Evolutionary conservation across 2,329 filamentous ascomycete genomes (phyloP).

Genomic region (Colletotrichum caudatum): DNA sequence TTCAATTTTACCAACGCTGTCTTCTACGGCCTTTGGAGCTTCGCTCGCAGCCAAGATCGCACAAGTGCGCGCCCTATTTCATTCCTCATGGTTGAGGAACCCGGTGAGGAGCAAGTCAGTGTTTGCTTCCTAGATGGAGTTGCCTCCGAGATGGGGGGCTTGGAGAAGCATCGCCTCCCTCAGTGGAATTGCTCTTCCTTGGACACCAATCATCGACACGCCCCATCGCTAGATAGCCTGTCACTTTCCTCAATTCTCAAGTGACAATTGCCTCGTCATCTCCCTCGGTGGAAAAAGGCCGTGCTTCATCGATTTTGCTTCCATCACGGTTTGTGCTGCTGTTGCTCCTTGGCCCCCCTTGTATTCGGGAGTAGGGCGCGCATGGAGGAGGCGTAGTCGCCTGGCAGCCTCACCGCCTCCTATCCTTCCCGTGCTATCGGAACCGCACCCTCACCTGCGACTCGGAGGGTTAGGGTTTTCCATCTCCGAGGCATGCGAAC

Average conservation of each 20-base stretch:
- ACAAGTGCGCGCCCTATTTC: background rate
- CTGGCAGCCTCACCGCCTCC: background rate
- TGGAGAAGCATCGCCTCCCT: conserved; percentile 2
- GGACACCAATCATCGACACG: background rate
- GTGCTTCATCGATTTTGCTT: background rate
- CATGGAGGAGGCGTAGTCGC: background rate
- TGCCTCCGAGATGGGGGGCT: background rate
- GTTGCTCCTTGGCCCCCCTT: background rate
- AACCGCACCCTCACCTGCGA: background rate
- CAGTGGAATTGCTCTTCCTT: conserved; percentile 1
- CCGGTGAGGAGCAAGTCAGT: background rate
- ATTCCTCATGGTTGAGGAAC: background rate
- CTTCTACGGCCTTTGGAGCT: background rate
- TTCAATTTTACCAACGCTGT: background rate
- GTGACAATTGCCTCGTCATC: background rate
- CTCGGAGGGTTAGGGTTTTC: background rate
- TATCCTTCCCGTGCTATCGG: background rate
- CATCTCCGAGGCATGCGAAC: background rate
- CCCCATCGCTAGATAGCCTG: background rate
- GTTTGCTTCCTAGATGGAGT: background rate
- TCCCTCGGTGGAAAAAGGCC: background rate
- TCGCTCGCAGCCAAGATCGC: background rate
- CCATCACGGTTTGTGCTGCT: background rate
- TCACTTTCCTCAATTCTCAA: background rate
- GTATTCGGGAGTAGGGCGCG: background rate